phyloP scores from a whole-genome alignment of 768 basidiomycete species.

The Mycena leptocephala region DNA sequence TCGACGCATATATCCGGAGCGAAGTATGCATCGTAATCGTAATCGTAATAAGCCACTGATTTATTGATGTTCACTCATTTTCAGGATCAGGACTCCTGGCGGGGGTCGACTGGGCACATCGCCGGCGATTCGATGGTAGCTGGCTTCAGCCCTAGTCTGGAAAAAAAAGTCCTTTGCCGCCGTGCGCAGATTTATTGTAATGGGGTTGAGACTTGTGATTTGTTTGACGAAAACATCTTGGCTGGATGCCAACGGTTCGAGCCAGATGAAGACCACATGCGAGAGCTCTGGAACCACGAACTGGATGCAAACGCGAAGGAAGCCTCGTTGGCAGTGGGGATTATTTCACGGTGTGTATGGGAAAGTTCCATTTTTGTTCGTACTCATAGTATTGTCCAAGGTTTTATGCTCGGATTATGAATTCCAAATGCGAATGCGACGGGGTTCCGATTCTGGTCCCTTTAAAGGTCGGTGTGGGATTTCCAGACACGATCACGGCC shows the following conservation, averaged over 20 bases:
- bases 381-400: not conserved
- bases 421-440: slow-evolving; percentile 18
- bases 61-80: not conserved
- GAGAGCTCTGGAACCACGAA: slow-evolving; percentile 16
- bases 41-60: not conserved
- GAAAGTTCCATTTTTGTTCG: not conserved
- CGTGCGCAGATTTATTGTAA: not conserved
- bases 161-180: not conserved
- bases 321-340: not conserved
- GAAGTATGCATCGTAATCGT: no score
- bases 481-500: not conserved
- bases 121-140: not conserved
- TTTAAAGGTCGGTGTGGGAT: not conserved
- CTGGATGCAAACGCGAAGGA: slow-evolving; percentile 20
- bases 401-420: not conserved
- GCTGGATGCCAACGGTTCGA: slow-evolving; percentile 14
- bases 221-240: slow-evolving; percentile 4
- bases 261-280: not conserved
- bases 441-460: slow-evolving; percentile 7
- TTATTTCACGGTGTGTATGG: slow-evolving; percentile 3
- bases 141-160: not conserved
- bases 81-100: slow-evolving; percentile 29
- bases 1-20: not conserved
- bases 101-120: not conserved
- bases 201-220: slow-evolving; percentile 15